Conservation (phyloP, 495 filamentous ascomycete genomes). For the Penicillium soppii region DNA sequence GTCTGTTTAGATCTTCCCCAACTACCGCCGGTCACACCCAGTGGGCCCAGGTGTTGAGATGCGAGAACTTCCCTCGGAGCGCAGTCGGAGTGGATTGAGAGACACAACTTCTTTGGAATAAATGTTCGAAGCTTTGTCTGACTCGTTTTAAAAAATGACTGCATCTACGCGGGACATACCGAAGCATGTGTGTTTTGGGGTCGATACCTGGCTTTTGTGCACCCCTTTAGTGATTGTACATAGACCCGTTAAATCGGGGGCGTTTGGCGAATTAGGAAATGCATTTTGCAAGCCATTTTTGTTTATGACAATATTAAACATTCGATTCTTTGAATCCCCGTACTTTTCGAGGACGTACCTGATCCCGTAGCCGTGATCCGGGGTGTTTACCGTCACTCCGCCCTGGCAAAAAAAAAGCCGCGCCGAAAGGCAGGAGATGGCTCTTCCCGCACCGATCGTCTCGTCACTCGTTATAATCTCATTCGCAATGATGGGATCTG, state of each 20-base stretch:
- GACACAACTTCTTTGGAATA: conserved; percentile 43
- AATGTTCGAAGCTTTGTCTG: not conserved
- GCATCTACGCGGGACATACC: conserved; percentile 18
- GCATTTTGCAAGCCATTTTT: conserved; percentile 17
- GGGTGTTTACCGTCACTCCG: conserved; percentile 27
- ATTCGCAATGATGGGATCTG: conserved; percentile 38
- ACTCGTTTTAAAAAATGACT: conserved; percentile 2
- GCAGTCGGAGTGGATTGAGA: conserved; percentile 47
- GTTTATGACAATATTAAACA: conserved; percentile 8
- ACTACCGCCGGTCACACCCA: conserved; percentile 53
- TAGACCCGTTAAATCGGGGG: conserved; percentile 32
- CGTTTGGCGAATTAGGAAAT: conserved; percentile 32
- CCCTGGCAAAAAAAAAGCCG: conserved; percentile 44
- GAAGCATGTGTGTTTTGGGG: conserved; percentile 21
- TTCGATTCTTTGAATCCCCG: not conserved
- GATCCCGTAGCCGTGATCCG: conserved; percentile 6
- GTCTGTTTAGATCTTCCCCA: conserved; percentile 62
- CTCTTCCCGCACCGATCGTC: conserved; percentile 16
- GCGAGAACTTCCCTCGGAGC: conserved; percentile 51
- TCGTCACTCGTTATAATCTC: conserved; percentile 9
- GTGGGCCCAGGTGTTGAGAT: conserved; percentile 68
- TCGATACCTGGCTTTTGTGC: conserved; percentile 20
- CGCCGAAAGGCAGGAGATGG: conserved; percentile 16
- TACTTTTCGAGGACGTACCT: not conserved
- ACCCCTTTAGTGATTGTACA: conserved; percentile 30